Evolutionary conservation across 805 yeast species (phyloP).

Genomic region (Yarrowia keelungensis): DNA sequence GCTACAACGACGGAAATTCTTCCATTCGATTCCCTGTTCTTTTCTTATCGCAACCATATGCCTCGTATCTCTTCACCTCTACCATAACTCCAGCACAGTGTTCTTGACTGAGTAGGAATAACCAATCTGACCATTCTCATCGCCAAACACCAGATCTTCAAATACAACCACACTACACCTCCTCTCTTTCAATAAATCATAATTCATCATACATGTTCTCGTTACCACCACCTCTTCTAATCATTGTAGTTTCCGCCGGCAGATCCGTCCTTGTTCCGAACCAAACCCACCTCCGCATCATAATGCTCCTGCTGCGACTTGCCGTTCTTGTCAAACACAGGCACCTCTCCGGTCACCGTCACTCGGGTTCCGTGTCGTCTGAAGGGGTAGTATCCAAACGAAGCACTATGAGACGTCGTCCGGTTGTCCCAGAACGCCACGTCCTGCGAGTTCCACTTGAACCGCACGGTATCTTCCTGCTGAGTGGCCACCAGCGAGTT

Average conservation of each 20-base stretch:
- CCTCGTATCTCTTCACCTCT: too few relatives aligned
- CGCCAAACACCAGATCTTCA: too few relatives aligned
- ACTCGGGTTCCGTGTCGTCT: conserved; percentile 77
- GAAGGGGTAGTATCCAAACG: conserved; percentile 61
- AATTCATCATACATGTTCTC: conserved; percentile 1
- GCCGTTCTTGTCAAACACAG: conserved; percentile 50
- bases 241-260: conserved; percentile 49
- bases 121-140: too few relatives aligned
- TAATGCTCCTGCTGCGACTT: conserved; percentile 44
- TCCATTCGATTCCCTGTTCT: too few relatives aligned
- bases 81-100: too few relatives aligned
- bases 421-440: conserved; percentile 65
- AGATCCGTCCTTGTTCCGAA: conserved; percentile 46
- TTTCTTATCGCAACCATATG: too few relatives aligned
- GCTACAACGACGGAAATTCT: too few relatives aligned
- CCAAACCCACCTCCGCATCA: conserved; percentile 46
- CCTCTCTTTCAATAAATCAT: background rate
- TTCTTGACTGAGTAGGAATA: too few relatives aligned
- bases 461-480: conserved; percentile 60
- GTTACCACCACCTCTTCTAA: conserved; percentile 17
- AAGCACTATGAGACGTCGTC: conserved; percentile 58
- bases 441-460: conserved; percentile 59
- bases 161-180: too few relatives aligned
- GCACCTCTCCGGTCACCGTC: conserved; percentile 81
- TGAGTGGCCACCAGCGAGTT: conserved; percentile 56